These are phyloP conservation scores for Pythium brassicae DNA, from an alignment of 352 stramenopile genomes.

Conservation along the genomic window DNA sequence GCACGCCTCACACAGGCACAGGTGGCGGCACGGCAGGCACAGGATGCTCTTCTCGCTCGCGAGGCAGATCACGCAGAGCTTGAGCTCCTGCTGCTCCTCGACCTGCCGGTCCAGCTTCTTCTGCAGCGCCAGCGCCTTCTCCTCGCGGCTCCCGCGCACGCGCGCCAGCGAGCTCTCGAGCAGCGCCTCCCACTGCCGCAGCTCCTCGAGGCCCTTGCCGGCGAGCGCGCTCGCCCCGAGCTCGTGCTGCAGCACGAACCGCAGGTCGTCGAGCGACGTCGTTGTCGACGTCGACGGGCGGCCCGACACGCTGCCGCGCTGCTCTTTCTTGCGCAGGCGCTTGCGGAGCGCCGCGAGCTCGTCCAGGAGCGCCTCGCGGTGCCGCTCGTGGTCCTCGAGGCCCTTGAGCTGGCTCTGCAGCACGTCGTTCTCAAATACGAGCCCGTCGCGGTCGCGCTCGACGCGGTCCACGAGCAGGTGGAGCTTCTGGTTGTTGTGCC, in stretches of 20 bases:
- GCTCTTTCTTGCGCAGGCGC: constrained; percentile 31
- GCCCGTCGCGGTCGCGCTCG: constrained; percentile 73
- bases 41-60: constrained; percentile 81
- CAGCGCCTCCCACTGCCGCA: constrained; percentile 71
- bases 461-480: constrained; percentile 80
- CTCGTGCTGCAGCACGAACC: constrained; percentile 21
- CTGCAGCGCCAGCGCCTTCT: constrained; percentile 72
- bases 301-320: background rate
- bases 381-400: constrained; percentile 58
- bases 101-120: constrained; percentile 72
- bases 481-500: constrained; percentile 81
- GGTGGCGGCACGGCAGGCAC: constrained; percentile 75
- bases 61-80: constrained; percentile 83
- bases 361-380: constrained; percentile 65
- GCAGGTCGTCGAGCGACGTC: constrained; percentile 22
- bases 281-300: constrained; percentile 4
- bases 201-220: constrained; percentile 37
- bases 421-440: constrained; percentile 81
- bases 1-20: constrained; percentile 77
- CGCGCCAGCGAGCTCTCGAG: constrained; percentile 53
- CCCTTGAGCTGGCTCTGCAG: constrained; percentile 70
- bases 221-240: constrained; percentile 18
- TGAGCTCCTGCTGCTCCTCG: constrained; percentile 78
- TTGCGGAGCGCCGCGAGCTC: constrained; percentile 49
- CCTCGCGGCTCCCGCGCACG: constrained; percentile 60